Conservation (phyloP, 306 rosid species). For the Rosa lucieae region DNA sequence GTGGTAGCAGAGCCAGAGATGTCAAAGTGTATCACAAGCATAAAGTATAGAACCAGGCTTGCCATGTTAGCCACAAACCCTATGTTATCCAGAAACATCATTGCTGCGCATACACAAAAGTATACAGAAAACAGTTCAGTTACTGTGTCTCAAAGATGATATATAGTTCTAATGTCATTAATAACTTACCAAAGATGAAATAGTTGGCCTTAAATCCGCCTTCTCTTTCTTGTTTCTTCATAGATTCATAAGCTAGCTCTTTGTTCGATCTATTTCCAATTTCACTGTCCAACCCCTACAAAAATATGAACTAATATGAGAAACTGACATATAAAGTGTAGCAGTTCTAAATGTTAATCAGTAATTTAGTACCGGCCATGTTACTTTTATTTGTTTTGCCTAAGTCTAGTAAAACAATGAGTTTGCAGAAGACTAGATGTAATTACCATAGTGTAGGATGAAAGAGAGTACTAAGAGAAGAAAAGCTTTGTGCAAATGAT, state of each 20-base stretch:
- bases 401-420: neutral
- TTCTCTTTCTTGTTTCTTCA: neutral
- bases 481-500: neutral
- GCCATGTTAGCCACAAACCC: conserved; percentile 67
- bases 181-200: conserved; percentile 22
- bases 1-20: conserved; percentile 44
- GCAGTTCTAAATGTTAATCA: neutral
- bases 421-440: neutral
- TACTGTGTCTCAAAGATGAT: neutral
- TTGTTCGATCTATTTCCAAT: neutral
- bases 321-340: neutral
- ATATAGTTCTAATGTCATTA: neutral
- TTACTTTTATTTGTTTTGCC: neutral
- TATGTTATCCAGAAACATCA: conserved; percentile 42
- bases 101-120: conserved; percentile 11
- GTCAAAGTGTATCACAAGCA: conserved; percentile 38
- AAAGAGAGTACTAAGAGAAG: neutral
- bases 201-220: conserved; percentile 22
- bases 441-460: conserved; percentile 13
- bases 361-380: neutral
- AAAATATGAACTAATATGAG: neutral
- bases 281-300: conserved; percentile 24
- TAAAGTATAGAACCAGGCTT: conserved; percentile 53
- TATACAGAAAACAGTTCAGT: neutral
- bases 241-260: neutral